These are phyloP conservation scores for Fraxinus paxiana DNA, from an alignment of 305 asterid species.

Conservation along the genomic window DNA sequence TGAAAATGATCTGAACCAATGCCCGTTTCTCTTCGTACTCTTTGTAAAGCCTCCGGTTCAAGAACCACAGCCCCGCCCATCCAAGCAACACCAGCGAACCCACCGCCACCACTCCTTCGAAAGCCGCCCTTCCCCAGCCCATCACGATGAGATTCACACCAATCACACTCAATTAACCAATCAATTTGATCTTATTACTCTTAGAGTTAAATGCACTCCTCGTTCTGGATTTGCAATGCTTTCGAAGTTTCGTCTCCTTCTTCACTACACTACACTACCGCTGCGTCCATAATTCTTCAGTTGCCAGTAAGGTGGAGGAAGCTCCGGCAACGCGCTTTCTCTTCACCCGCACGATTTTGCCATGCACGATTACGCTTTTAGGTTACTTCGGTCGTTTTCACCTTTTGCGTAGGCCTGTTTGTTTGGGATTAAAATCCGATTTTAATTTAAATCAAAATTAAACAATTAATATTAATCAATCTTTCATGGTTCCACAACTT, in stretches of 20 bases:
- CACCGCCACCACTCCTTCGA: no score
- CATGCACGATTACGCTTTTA: background rate
- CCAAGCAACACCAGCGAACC: slow-evolving; percentile 25
- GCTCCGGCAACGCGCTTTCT: background rate
- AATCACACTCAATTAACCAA: no score
- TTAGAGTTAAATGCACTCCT: background rate
- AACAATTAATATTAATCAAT: no score
- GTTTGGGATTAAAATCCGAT: no score
- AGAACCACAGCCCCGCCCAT: slow-evolving; percentile 91
- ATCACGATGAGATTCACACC: no score
- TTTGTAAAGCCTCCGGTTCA: slow-evolving; percentile 85
- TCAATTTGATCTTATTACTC: background rate
- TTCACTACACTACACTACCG: background rate
- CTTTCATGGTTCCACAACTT: no score
- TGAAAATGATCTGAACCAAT: slow-evolving; percentile 91
- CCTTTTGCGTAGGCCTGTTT: no score
- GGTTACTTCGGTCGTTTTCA: no score
- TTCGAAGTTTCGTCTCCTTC: background rate
- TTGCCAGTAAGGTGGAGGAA: background rate
- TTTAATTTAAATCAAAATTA: no score
- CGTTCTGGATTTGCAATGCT: background rate
- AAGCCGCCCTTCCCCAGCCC: no score
- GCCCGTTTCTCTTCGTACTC: slow-evolving; percentile 96
- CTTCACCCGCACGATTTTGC: background rate
- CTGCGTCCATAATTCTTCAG: background rate